A percentile compares a stretch with the other conserved stretches of the same genome.
Evolutionary conservation across 768 basidiomycete genomes (phyloP).

Genomic region (Psilocybe cubensis): DNA sequence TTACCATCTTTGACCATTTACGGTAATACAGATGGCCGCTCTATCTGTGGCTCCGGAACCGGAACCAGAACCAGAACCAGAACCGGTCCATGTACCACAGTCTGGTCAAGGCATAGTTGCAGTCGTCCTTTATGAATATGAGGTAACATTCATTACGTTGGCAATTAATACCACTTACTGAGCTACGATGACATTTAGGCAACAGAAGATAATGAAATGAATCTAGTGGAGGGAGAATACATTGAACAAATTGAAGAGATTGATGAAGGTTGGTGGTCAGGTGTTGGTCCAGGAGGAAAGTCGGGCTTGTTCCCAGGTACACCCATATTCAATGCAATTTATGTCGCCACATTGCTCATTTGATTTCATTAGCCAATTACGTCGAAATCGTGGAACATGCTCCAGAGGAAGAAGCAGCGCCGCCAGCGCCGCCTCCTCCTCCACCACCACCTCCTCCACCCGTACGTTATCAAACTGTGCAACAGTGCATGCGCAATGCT

Average conservation of each 20-base stretch:
- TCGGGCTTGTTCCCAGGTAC: constrained; percentile 85
- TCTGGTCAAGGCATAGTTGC: constrained; percentile 62
- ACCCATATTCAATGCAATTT: constrained; percentile 19
- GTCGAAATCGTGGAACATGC: constrained; percentile 71
- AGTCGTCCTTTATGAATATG: constrained; percentile 81
- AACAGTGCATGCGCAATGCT: not conserved
- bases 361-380: constrained; percentile 69
- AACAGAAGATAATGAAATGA: constrained; percentile 86
- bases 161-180: not conserved
- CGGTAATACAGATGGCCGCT: constrained; percentile 31
- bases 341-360: not conserved
- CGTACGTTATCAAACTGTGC: constrained; percentile 29
- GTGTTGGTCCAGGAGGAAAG: constrained; percentile 71
- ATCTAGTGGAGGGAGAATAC: constrained; percentile 76
- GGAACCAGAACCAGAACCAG: constrained; percentile 38
- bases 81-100: constrained; percentile 39
- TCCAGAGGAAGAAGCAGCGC: constrained; percentile 43
- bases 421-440: constrained; percentile 53
- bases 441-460: constrained; percentile 58
- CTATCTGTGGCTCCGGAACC: constrained; percentile 22
- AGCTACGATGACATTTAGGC: constrained; percentile 45
- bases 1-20: not conserved
- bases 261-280: constrained; percentile 94
- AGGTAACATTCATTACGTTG: constrained; percentile 38
- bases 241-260: constrained; percentile 84